Percentiles rank a stretch among this genome's conserved stretches.
Conservation (phyloP, 2,329 filamentous ascomycete species). For the Diplodia sapinea region DNA sequence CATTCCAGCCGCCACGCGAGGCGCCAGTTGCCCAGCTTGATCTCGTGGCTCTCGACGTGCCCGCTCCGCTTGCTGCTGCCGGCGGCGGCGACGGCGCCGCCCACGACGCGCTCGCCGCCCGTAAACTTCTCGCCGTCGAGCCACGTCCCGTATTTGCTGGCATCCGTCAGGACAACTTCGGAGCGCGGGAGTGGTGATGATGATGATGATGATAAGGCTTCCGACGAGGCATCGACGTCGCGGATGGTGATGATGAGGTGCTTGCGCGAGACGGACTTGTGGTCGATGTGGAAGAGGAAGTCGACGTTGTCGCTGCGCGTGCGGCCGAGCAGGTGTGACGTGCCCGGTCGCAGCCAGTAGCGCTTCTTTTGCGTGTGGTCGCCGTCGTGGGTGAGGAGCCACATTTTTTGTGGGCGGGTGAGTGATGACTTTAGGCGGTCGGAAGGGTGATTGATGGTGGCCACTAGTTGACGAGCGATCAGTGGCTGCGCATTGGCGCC, state of each 20-base stretch:
- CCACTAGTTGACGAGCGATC: background rate
- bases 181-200: constrained; percentile 63
- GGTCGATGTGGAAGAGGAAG: constrained; percentile 62
- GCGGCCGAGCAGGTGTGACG: constrained; percentile 83
- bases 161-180: constrained; percentile 74
- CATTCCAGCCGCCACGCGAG: constrained; percentile 63
- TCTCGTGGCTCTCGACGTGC: constrained; percentile 64
- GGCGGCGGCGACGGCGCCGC: constrained; percentile 37
- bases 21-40: constrained; percentile 75
- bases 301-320: constrained; percentile 56
- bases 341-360: constrained; percentile 85
- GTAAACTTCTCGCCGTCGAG: constrained; percentile 76
- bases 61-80: constrained; percentile 34
- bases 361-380: constrained; percentile 67
- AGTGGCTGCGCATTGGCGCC: background rate
- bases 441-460: background rate
- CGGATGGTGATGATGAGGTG: constrained; percentile 81
- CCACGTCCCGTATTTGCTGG: constrained; percentile 81
- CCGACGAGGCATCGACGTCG: constrained; percentile 64
- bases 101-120: constrained; percentile 50
- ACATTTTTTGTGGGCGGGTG: constrained; percentile 48
- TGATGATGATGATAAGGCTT: background rate
- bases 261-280: constrained; percentile 85
- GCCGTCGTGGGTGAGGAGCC: constrained; percentile 62
- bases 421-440: background rate